Evolutionary conservation across 2,329 filamentous ascomycete genomes (phyloP), one percentile per base, ranked within the genome.

Genomic region (Sclerotinia subarctica): DNA sequence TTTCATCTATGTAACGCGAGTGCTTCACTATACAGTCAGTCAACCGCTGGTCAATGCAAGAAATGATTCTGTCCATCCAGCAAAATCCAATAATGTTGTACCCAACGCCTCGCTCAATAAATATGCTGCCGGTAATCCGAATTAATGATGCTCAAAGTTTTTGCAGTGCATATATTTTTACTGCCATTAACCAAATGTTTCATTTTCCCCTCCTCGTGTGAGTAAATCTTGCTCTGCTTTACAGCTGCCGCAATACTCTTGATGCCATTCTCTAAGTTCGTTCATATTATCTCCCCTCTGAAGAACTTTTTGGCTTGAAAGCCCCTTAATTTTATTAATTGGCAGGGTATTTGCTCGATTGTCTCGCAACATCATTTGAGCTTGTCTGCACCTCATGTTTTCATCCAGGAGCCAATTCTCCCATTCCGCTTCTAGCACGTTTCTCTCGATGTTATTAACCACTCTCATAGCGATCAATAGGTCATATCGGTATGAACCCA

Each of bases 391-490:
- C 60, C 91, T 86, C 46, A 83, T 79, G 71, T 88, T 89, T 80
- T 99, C 95, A 72, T 92, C 90, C 3, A 86, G 79, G 42, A 98
- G 84, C 94, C 94, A 99, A 71, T 92, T 91, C 80, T 97, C 94
- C 90, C 93, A 99, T 78, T 97, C 94, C 0, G 90, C 90, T 75
- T 88, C 86, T 66, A 98, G 79, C 78, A 97, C 89, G 78, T 97
- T 93, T 69, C 86, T 85, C 82, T 98, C 95, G 38, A 98, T 88
- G 68, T 86, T 90, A 79, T 98, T 97, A 70, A 98, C 89, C 2
- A 97, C 87, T 5, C 94, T 88, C 82, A 98, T 88, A 6, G 94
- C 93, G 6, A 99, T 94, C 2, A 98, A 81, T 26, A 99, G 82
- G 76, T 98, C 93, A 78, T 99, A 93, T 3, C 95, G 86, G 77